Conservation (phyloP, 352 stramenopile genomes). For the Plasmopara viticola region DNA sequence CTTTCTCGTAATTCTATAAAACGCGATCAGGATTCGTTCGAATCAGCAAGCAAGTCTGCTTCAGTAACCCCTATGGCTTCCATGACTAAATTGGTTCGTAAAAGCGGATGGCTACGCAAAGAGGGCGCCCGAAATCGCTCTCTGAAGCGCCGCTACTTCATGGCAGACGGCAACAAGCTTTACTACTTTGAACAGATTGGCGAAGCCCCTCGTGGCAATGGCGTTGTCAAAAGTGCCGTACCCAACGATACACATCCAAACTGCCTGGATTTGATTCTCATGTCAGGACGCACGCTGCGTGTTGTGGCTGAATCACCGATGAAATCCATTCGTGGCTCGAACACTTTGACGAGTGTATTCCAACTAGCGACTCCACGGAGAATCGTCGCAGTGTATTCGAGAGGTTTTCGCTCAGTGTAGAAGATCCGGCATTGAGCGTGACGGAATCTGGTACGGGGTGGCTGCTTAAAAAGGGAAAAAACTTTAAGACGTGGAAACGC, state of each 20-base stretch:
- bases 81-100: constrained; percentile 20
- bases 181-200: constrained; percentile 61
- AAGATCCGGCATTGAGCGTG: constrained; percentile 18
- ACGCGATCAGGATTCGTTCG: constrained; percentile 12
- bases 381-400: constrained; percentile 20
- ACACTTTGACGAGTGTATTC: constrained; percentile 31
- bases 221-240: constrained; percentile 41
- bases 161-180: constrained; percentile 45
- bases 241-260: constrained; percentile 49
- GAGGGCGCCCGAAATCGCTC: constrained; percentile 64
- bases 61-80: constrained; percentile 14
- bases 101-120: constrained; percentile 76
- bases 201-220: constrained; percentile 45
- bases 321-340: constrained; percentile 61
- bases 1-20: constrained; percentile 12
- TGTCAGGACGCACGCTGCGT: constrained; percentile 47
- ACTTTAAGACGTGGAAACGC: constrained; percentile 64
- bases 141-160: constrained; percentile 76
- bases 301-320: constrained; percentile 57
- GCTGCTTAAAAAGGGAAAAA: constrained; percentile 55
- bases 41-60: constrained; percentile 6
- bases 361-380: constrained; percentile 14
- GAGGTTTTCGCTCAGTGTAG: constrained; percentile 16
- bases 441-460: constrained; percentile 33
- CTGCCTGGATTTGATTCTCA: constrained; percentile 61